Percentiles rank a stretch among this genome's conserved stretches.
These are phyloP conservation scores for Diplosphaera chodatii DNA, from an alignment of 139 green algal species.

Conservation along the genomic window DNA sequence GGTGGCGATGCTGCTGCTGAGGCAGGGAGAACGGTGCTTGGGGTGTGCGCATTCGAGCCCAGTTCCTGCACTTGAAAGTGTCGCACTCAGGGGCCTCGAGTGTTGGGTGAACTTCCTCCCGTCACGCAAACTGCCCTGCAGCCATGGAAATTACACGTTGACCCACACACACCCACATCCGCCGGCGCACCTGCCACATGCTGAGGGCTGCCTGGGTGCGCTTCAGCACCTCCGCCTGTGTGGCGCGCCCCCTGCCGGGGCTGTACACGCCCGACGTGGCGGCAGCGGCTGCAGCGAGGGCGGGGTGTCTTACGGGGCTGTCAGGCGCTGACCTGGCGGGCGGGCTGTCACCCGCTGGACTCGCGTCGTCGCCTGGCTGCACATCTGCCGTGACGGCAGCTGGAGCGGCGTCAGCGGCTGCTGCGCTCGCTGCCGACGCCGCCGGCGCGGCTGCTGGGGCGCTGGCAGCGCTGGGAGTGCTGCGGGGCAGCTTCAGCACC, in stretches of 20 bases:
- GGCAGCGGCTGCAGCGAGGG: too few species aligned
- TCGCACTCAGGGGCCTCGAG: too few species aligned
- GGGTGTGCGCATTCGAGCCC: not conserved
- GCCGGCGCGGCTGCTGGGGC: too few species aligned
- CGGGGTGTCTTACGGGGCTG: not conserved
- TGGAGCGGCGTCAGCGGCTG: too few species aligned
- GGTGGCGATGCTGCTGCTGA: not conserved
- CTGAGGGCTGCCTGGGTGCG: not conserved
- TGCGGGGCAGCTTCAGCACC: constrained; percentile 25
- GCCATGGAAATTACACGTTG: too few species aligned
- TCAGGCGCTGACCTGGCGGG: too few species aligned
- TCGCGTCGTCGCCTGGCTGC: not conserved
- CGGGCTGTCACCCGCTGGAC: not conserved
- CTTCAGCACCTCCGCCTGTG: not conserved
- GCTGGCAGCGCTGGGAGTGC: not conserved
- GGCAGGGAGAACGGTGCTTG: not conserved
- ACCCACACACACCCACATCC: not conserved
- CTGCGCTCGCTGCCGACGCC: not conserved
- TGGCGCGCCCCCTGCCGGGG: not conserved
- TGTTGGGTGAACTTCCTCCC: too few species aligned
- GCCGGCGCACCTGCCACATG: not conserved
- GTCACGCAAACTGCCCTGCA: too few species aligned
- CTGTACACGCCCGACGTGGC: not conserved
- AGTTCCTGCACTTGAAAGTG: too few species aligned
- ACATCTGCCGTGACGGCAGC: not conserved